These are phyloP conservation scores for Globisporangium splendens DNA, from an alignment of 352 stramenopile genomes.

Conservation along the genomic window DNA sequence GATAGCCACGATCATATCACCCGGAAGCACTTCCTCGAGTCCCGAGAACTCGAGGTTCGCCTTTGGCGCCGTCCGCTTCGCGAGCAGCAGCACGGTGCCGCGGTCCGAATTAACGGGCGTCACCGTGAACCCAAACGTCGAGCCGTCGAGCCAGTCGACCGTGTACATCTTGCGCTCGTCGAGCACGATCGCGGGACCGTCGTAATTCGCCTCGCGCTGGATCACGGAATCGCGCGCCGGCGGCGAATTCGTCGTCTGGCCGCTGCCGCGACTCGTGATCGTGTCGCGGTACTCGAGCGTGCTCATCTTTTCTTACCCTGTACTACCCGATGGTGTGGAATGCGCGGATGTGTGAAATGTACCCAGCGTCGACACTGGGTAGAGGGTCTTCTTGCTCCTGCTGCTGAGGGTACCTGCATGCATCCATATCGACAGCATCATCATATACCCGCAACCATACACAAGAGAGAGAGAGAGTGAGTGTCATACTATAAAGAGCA, in stretches of 20 bases:
- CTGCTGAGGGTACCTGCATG: neutral
- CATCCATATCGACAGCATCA: too few species aligned
- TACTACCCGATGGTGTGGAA: neutral
- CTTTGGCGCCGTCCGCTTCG: constrained; percentile 38
- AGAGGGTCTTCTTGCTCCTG: too few species aligned
- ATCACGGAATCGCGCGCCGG: too few species aligned
- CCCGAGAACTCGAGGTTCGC: constrained; percentile 33
- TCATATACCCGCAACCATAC: neutral
- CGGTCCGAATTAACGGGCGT: constrained; percentile 68
- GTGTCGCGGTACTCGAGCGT: constrained; percentile 11
- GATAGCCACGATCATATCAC: constrained; percentile 74
- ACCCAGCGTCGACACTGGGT: too few species aligned
- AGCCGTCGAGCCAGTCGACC: constrained; percentile 56
- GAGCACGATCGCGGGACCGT: constrained; percentile 36
- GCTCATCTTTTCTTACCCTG: constrained; percentile 9
- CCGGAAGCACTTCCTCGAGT: constrained; percentile 65
- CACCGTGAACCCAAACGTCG: constrained; percentile 69
- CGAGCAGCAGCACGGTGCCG: constrained; percentile 56
- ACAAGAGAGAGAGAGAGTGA: neutral
- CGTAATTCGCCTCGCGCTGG: too few species aligned
- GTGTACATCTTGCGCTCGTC: constrained; percentile 80
- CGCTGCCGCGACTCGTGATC: constrained; percentile 6
- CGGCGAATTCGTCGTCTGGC: too few species aligned
- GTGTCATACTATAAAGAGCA: too few species aligned
- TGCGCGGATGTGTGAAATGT: too few species aligned